Conservation (phyloP, 768 basidiomycete genomes). For the Chlorophyllum brunneum region DNA sequence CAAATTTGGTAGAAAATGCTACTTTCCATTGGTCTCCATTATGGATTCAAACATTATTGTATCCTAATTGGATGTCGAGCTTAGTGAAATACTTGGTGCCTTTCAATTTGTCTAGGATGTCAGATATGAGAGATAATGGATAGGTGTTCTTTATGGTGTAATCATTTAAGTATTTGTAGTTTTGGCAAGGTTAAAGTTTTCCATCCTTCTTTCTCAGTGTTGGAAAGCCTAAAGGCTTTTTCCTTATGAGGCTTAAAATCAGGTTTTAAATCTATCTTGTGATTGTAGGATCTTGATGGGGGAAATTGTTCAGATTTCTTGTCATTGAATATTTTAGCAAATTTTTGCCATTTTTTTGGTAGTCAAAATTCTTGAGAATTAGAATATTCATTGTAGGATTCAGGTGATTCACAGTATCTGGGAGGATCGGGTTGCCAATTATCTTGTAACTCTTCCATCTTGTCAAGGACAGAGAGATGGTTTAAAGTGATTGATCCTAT, state of each 20-base stretch:
- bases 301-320: not conserved
- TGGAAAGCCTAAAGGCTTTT: slow-evolving; percentile 12
- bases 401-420: not conserved
- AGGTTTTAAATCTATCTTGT: slow-evolving; percentile 13
- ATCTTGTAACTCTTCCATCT: not conserved
- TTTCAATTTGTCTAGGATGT: slow-evolving; percentile 23
- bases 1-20: slow-evolving; percentile 30
- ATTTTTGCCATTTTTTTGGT: not conserved
- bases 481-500: not conserved
- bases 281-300: not conserved
- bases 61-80: slow-evolving; percentile 21
- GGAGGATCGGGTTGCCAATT: not conserved
- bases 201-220: slow-evolving; percentile 14
- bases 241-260: slow-evolving; percentile 23
- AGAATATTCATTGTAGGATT: not conserved
- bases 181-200: slow-evolving; percentile 24
- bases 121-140: slow-evolving; percentile 29
- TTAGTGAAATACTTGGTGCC: slow-evolving; percentile 26
- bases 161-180: slow-evolving; percentile 32
- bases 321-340: not conserved
- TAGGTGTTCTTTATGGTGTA: slow-evolving; percentile 31
- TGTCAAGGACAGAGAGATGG: not conserved
- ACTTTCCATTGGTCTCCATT: slow-evolving; percentile 40
- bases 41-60: slow-evolving; percentile 29
- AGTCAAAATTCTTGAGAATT: not conserved